These are phyloP conservation scores for Bassia scoparia DNA, from an alignment of 148 eudicot species.

Conservation along the genomic window DNA sequence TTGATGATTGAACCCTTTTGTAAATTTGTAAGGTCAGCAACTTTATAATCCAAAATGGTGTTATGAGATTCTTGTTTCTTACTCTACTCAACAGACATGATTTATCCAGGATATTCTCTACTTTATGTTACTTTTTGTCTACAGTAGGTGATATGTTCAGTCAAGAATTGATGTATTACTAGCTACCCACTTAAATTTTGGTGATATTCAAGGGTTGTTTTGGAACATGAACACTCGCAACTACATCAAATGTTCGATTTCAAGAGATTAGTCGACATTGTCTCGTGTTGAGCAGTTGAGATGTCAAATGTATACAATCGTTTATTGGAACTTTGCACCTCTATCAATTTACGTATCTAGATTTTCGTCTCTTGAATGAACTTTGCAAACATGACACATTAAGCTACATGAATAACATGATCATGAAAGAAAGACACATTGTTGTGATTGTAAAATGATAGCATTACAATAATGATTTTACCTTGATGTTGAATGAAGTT, in stretches of 20 bases:
- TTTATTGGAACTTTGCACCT: not conserved
- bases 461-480: no score
- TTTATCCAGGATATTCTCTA: slow-evolving; percentile 21
- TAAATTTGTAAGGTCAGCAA: slow-evolving; percentile 10
- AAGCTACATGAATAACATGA: not conserved
- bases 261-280: not conserved
- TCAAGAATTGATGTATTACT: not conserved
- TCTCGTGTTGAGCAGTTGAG: no score
- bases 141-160: not conserved
- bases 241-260: not conserved
- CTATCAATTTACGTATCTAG: not conserved
- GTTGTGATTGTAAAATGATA: no score
- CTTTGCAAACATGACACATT: not conserved
- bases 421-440: not conserved
- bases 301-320: not conserved
- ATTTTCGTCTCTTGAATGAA: no score
- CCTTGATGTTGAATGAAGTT: slow-evolving; percentile 22
- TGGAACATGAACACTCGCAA: not conserved
- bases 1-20: slow-evolving; percentile 17
- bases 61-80: slow-evolving; percentile 13
- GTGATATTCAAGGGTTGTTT: not conserved
- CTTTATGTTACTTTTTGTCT: not conserved
- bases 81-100: not conserved
- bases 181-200: no score
- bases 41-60: slow-evolving; percentile 9